Base-by-base conservation (phyloP, 306 rosid genomes). In the Vachellia pachyceras region DNA sequence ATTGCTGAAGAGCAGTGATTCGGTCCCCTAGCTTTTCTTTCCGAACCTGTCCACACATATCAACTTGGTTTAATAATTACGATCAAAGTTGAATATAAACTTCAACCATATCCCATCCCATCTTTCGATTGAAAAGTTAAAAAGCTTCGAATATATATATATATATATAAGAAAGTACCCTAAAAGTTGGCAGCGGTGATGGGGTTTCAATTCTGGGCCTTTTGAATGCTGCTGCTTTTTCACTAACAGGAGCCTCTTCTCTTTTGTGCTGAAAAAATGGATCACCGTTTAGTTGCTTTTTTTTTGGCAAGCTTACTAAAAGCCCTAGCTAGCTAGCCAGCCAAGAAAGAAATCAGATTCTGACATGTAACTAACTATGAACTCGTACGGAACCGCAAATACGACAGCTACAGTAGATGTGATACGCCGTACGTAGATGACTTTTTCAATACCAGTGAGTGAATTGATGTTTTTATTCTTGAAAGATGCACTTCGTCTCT, bases 1-100 rank as follows among this genome's bases (percentile, higher is more conserved):
- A 83, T 85, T 96, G 99, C 85, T 96, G 99, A 74, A 96, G 99
- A 29, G 98, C 99, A 57, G 99, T 96, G 81, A 96, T 89, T 49
- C 99, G 96, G 98, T 96, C 99, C 94, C 99, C 98, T 22, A 96
- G 86, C 92, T 93, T 96, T 89, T 96, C 99, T 86, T 96, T 96
- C 84, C 99, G 83, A 79, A 96, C 99, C 99, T 96, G 84, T 76
- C 66, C 79, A 84, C 40, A 54, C 20, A 18, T 68, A 68, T 9
- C 68, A 73, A 80, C 81, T 47, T 77, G 35, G 45, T 72, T 23
- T 58, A 77, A 60, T 41, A 41, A 68, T 40, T 22, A 18, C 18
- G 11, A 41, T 18, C 3, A 58, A n/a, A 46, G 8, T 23, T 35
- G 4, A 68, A 22, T 4, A 22, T 4, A 73, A 25, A 55, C 23